Evolutionary conservation across 371 early-diverging fungal genomes (phyloP), one percentile per base, ranked within the genome.

Genomic region (Circinella minor): DNA sequence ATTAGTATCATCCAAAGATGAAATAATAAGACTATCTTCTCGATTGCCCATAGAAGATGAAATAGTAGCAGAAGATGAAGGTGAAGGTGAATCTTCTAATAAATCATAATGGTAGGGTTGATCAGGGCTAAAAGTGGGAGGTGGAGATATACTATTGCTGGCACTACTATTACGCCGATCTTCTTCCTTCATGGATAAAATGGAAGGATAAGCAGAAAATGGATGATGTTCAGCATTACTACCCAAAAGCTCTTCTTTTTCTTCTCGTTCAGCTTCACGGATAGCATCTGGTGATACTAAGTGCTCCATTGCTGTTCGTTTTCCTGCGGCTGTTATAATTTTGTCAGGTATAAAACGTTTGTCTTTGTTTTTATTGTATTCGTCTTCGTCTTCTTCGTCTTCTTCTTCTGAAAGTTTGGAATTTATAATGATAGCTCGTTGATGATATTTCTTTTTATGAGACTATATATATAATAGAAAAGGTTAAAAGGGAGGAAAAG

Each of bases 221-320:
- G 74, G 72, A 17, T 66, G 67, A 18, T 64, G 67, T 36, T 54
- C 43, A 59, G 60, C 61, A 63, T 61, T 66, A 20, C 38, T 61
- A 9, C 77, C 75, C 72, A 79, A 63, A 9, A 71, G 76, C 67
- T 80, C 81, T 55, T 80, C 82, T 61, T 67, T 69, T 64, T 84
- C 84, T 68, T 84, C 82, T 57, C 70, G 72, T 55, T 81, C 71
- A n/a, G 82, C 84, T 66, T 75, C 73, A 20, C 76, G 74, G 60
- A 84, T 81, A 7, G 82, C 84, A 66, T 80, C 79, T 14, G 82
- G 79, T n/a, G 84, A 80, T 47, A 84, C 82, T 7, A 83, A 73
- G 61, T 83, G 83, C 3, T 71, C 43, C 67, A 27, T 61, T 67
- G 38, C 59, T 59, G 17, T 15, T 48, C 34, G 13, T 47, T 18